Base-by-base conservation (phyloP, 1,284 basidiomycete species). In the Amylostereum chailletii region DNA sequence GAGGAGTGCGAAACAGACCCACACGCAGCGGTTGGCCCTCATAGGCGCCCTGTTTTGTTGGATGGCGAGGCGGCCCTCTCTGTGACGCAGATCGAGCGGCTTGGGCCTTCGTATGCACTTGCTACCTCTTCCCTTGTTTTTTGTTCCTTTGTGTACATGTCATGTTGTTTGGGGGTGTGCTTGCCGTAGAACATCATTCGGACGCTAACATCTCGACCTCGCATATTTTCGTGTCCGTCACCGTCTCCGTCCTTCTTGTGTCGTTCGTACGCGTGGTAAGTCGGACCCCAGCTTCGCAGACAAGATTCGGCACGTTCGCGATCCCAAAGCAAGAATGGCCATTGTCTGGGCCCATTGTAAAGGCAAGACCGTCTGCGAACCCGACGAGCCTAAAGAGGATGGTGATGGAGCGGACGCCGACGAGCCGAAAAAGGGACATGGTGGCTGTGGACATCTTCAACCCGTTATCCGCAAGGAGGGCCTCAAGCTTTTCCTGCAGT, bases 401-500 rank as follows among this genome's bases (percentile, higher is more conserved):
- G 83, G 81, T 48, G 86, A 81, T 27, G 84, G 83, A 27, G 72
- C 68, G n/a, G 88, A 91, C 31, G 75, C 68, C 41, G 86, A 86
- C 42, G 85, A 86, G 55, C 68, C 75, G 42, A 90, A 88, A 73
- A 86, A 82, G 60, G 90, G 91, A 0, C 96, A 99, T 57, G 94
- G 94, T 37, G 96, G 96, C 34, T 99, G 96, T 68, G 96, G 96
- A 45, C 91, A 94, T 59, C 66, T 79, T 8, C 96, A 99, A 68
- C 96, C 96, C 2, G 74, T 81, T 50, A 83, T 98, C 60, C 75
- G 96, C 56, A 97, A 95, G 67, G 95, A 99, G 65, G 96, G 92
- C 5, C 68, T 99, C 54, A 98, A 98, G 71, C 74, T 99, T 34
- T 95, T 94, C 62, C 81, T 93, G n/a, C 90, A 95, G 57, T 96